phyloP scores from a whole-genome alignment of 306 rosid species.

The Casuarina glauca region DNA sequence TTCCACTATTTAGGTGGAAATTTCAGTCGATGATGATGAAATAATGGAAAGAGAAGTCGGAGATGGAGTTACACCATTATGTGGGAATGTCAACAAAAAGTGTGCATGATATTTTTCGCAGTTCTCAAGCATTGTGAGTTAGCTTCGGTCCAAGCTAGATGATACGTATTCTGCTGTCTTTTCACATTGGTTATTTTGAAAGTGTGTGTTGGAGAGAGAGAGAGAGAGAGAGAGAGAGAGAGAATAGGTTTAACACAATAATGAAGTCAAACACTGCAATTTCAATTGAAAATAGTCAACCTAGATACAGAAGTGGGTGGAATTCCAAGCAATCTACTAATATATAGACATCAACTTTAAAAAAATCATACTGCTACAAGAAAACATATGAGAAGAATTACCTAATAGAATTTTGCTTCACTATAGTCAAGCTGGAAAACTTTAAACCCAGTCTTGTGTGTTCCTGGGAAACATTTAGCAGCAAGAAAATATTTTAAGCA shows the following conservation, averaged over 20 bases:
- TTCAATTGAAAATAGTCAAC: neutral
- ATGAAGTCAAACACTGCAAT: neutral
- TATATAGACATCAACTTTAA: neutral
- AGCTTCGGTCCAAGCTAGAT: too few species aligned
- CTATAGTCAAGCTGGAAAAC: constrained; percentile 71
- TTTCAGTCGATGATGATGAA: too few species aligned
- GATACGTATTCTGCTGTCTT: too few species aligned
- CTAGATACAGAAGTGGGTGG: neutral
- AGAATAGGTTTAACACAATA: neutral
- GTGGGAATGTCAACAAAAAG: too few species aligned
- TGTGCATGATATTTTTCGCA: too few species aligned
- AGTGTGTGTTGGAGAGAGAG: neutral
- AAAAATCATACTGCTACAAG: constrained; percentile 13
- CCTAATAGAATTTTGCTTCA: constrained; percentile 83
- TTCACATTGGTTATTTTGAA: too few species aligned
- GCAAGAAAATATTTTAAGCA: constrained; percentile 2
- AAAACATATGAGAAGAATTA: constrained; percentile 35
- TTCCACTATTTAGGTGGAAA: too few species aligned
- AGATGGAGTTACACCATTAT: too few species aligned
- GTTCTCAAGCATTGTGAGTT: too few species aligned
- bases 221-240: neutral
- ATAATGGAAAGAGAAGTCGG: too few species aligned
- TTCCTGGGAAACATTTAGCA: constrained; percentile 55
- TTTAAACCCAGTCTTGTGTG: constrained; percentile 68
- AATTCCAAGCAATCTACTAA: neutral